Evolutionary conservation across 2,329 filamentous ascomycete genomes (phyloP), one percentile per base, ranked within the genome.

Genomic region (Venturia oleaginea): DNA sequence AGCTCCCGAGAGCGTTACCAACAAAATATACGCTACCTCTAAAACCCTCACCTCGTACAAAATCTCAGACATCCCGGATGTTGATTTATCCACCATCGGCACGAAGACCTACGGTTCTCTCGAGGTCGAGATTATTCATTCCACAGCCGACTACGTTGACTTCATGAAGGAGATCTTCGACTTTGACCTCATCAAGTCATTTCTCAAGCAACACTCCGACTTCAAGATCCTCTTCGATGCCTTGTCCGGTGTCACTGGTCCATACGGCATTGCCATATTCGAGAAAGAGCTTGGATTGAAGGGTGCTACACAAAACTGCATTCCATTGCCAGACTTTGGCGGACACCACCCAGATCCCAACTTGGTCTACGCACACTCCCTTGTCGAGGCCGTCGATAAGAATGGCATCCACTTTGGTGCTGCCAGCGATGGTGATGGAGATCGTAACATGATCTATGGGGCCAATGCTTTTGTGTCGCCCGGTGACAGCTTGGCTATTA

Each of bases 401-500:
- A 87, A 91, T 72, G 85, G 86, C 66, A 92, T 99, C 68, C 94
- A 95, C 74, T 99, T 99, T 72, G 94, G 94, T 73, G 94, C 94
- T 66, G 94, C 94, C 59, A 96, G 91, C 68, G 94, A 99, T 71
- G 94, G 94, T 70, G 94, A 99, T 72, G 94, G 94, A 72, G 94
- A 99, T 82, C 90, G 94, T 71, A 99, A 99, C 86, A 99, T 99
- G 94, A 99, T 99, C 74, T 99, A 99, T 79, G 94, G 94, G 68
- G 92, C 93, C 69, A 93, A 95, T 73, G 87, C 89, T 55, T 99
- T 99, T 74, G 94, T 99, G 67, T 97, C 93, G 8, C 94, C 94
- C 8, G 94, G 94, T 74, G 94, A 99, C 82, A 96, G 91, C 72
- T 83, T 99, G 72, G 94, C 94, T 73, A 99, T 99, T 76, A 99